Evolutionary conservation across 352 stramenopile species (phyloP).

Genomic region (Phytophthora fragariae): DNA sequence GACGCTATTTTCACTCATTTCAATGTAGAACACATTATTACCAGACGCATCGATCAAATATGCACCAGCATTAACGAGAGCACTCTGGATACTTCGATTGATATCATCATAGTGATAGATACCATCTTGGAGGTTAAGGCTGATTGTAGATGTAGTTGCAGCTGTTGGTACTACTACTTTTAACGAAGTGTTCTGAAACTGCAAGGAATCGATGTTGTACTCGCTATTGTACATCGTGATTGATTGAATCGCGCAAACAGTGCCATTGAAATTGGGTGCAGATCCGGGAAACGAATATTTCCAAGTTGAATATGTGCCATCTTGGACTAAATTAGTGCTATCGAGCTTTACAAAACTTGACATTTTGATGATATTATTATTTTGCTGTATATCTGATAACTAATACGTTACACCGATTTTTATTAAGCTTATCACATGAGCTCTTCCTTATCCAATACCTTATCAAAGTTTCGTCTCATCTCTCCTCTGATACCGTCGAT

Average conservation of each 20-base stretch:
- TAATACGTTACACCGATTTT: no score
- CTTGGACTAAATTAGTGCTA: conserved; percentile 16
- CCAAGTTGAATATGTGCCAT: conserved; percentile 4
- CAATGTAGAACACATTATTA: conserved; percentile 17
- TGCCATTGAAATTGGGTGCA: neutral
- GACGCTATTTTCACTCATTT: conserved; percentile 14
- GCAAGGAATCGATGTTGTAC: conserved; percentile 16
- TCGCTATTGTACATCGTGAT: conserved; percentile 10
- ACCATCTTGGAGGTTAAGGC: conserved; percentile 8
- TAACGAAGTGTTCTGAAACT: conserved; percentile 6
- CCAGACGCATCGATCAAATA: conserved; percentile 16
- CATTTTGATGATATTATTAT: no score
- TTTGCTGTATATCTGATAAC: no score
- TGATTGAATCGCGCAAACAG: conserved; percentile 7
- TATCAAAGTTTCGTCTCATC: no score
- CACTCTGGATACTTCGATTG: conserved; percentile 13
- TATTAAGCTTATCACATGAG: no score
- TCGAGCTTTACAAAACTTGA: conserved; percentile 16
- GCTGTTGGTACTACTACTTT: conserved; percentile 23
- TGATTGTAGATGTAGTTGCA: conserved; percentile 5
- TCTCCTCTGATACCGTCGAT: no score
- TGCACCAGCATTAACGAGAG: conserved; percentile 13
- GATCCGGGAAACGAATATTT: conserved; percentile 5
- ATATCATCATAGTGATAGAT: conserved; percentile 12
- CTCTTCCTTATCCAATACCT: no score